Evolutionary conservation across 495 filamentous ascomycete species (phyloP).

Genomic region (Tuber indicum): DNA sequence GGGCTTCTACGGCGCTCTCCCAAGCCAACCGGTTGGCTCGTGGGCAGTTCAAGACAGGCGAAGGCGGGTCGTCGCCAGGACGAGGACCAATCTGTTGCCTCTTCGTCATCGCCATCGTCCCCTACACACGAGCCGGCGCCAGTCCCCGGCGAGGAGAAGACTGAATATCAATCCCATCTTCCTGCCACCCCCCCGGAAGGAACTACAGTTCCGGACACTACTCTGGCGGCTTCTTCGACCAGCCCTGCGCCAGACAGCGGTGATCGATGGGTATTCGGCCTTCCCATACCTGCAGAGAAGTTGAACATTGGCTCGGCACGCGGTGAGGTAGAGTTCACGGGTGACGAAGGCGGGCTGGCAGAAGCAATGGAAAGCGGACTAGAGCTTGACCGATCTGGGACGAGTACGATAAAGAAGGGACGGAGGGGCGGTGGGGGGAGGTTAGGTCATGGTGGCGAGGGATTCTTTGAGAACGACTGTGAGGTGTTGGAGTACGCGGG

Average conservation of each 20-base stretch:
- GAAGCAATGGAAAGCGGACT: conserved; percentile 43
- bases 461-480: conserved; percentile 91
- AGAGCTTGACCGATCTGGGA: conserved; percentile 29
- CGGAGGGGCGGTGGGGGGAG: conserved; percentile 26
- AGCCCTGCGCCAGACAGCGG: background rate
- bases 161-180: conserved; percentile 19
- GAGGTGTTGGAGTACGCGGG: conserved; percentile 69
- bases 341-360: conserved; percentile 28
- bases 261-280: conserved; percentile 31
- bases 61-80: background rate
- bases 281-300: conserved; percentile 25
- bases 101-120: background rate
- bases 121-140: background rate
- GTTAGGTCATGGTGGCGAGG: conserved; percentile 51
- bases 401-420: conserved; percentile 17
- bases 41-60: background rate
- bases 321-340: conserved; percentile 34
- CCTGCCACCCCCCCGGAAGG: conserved; percentile 9
- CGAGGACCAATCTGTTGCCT: background rate
- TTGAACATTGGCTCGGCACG: conserved; percentile 34
- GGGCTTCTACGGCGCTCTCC: conserved; percentile 19
- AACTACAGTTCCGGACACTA: background rate
- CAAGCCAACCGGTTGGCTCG: conserved; percentile 21
- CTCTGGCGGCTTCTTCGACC: background rate
- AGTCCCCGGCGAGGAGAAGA: background rate